phyloP scores from a whole-genome alignment of 148 eudicot genomes.

The Rhododendron vialii region DNA sequence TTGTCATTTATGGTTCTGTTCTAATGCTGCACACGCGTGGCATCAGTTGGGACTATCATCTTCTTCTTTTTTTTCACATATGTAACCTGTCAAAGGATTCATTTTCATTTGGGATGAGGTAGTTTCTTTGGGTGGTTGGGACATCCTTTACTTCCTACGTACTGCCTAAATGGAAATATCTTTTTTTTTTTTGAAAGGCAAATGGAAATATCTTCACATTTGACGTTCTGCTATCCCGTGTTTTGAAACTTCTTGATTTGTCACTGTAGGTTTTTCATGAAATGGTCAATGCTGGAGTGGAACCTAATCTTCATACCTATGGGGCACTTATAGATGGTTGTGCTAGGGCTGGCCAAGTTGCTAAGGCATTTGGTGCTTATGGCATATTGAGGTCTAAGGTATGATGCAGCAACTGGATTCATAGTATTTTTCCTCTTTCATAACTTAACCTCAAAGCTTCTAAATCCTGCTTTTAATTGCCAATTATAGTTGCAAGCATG shows the following conservation, averaged over 20 bases:
- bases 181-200: too few relatives aligned
- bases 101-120: not conserved
- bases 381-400: slow-evolving; percentile 98
- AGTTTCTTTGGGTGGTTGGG: not conserved
- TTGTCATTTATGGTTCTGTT: not conserved
- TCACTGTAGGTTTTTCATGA: slow-evolving; percentile 77
- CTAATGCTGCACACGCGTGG: not conserved
- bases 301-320: slow-evolving; percentile 91
- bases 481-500: slow-evolving; percentile 4
- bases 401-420: slow-evolving; percentile 9
- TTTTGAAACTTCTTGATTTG: slow-evolving; percentile 8
- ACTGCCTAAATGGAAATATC: not conserved
- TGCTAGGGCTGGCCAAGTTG: slow-evolving; percentile 93
- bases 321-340: slow-evolving; percentile 98
- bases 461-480: not conserved
- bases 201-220: not conserved
- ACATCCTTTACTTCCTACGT: not conserved
- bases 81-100: not conserved
- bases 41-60: not conserved
- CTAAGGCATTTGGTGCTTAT: slow-evolving; percentile 99
- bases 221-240: not conserved
- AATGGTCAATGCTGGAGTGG: slow-evolving; percentile 81
- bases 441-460: not conserved
- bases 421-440: not conserved
- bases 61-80: not conserved